Percentiles rank a stretch among this genome's conserved stretches.
Evolutionary conservation across 2,329 filamentous ascomycete genomes (phyloP).

Genomic region (Pseudocercospora pini-densiflorae): DNA sequence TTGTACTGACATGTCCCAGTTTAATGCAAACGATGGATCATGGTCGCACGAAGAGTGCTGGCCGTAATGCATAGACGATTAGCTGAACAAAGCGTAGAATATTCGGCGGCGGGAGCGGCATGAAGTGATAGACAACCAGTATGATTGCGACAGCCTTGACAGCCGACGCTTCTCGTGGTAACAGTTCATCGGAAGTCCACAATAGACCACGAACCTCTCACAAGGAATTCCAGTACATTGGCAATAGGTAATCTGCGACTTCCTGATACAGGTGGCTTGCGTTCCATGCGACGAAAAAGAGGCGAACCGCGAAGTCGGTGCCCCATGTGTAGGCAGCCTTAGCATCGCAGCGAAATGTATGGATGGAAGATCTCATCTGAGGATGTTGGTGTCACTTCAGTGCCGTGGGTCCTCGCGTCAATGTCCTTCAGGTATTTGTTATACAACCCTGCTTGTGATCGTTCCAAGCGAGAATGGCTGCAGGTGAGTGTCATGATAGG

Average conservation of each 20-base stretch:
- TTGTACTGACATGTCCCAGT: constrained; percentile 31
- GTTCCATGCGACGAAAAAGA: neutral
- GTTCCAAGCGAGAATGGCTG: constrained; percentile 6
- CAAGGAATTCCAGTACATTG: neutral
- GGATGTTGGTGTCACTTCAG: neutral
- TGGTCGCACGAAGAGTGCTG: constrained; percentile 76
- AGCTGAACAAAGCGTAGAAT: neutral
- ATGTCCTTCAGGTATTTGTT: neutral
- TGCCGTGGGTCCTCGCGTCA: neutral
- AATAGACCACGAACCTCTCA: neutral
- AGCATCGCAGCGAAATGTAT: constrained; percentile 7
- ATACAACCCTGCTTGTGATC: constrained; percentile 4
- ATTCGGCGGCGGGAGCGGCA: neutral
- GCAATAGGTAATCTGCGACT: neutral
- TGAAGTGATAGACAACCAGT: constrained; percentile 2
- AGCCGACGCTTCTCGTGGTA: neutral
- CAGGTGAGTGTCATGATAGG: neutral
- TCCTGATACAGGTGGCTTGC: constrained; percentile 1
- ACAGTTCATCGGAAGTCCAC: constrained; percentile 1
- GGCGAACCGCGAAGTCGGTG: neutral
- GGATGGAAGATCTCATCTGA: constrained; percentile 8
- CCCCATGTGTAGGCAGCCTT: neutral
- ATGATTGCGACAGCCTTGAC: constrained; percentile 2
- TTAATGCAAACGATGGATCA: constrained; percentile 53
- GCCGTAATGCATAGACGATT: constrained; percentile 50